A percentile compares a stretch with the other conserved stretches of the same genome.
These are phyloP conservation scores for Cercospora beticola DNA, from an alignment of 2,329 filamentous ascomycete species.

Conservation along the genomic window DNA sequence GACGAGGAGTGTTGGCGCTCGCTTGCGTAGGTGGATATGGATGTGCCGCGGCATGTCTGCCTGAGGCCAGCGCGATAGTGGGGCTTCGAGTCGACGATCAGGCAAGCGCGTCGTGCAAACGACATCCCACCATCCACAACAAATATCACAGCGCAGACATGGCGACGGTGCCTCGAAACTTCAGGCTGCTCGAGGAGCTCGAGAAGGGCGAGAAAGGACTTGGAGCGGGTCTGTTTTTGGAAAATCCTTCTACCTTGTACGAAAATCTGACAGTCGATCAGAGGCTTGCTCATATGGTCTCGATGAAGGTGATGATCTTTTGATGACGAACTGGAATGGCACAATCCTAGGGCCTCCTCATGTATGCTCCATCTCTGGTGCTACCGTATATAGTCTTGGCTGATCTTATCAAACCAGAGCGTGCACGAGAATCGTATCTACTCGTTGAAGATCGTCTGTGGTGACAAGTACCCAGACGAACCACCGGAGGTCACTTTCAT, in stretches of 20 bases:
- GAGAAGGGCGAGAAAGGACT: conserved; percentile 99
- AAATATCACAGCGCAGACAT: conserved; percentile 47
- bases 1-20: not conserved
- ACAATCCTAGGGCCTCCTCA: conserved; percentile 96
- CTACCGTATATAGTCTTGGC: conserved; percentile 1
- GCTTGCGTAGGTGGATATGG: not conserved
- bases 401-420: conserved; percentile 57
- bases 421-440: conserved; percentile 99
- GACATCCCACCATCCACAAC: conserved; percentile 41
- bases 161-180: conserved; percentile 89
- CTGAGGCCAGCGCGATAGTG: not conserved
- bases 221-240: conserved; percentile 66
- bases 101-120: not conserved
- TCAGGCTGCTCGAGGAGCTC: conserved; percentile 92
- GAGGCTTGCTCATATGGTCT: conserved; percentile 97
- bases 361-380: conserved; percentile 57
- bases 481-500: conserved; percentile 91
- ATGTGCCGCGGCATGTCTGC: not conserved
- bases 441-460: conserved; percentile 95
- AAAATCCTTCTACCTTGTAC: not conserved
- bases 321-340: conserved; percentile 98
- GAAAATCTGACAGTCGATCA: conserved; percentile 40
- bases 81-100: not conserved
- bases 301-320: conserved; percentile 86
- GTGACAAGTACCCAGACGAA: conserved; percentile 79